Evolutionary conservation across 2,329 filamentous ascomycete genomes (phyloP).

Genomic region (Magnaporthiopsis incrustans): DNA sequence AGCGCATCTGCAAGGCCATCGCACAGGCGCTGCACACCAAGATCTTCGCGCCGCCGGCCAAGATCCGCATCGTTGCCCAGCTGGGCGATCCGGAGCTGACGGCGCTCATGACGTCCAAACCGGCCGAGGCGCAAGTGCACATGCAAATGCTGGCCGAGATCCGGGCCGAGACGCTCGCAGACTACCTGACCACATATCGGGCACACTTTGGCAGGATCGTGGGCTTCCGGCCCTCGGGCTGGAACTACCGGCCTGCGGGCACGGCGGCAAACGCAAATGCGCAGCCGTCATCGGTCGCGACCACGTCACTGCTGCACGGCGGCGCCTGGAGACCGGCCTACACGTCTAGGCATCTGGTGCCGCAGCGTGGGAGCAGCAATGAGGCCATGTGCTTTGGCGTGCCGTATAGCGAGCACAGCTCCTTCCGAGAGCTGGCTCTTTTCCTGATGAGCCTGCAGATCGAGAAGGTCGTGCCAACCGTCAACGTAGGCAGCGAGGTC

Average conservation of each 20-base stretch:
- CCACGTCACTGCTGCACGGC: constrained; percentile 43
- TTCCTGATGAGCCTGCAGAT: constrained; percentile 85
- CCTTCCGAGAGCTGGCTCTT: constrained; percentile 87
- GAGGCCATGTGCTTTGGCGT: constrained; percentile 87
- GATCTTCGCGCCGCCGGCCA: constrained; percentile 78
- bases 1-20: constrained; percentile 89
- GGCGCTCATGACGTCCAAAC: constrained; percentile 68
- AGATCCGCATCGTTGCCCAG: constrained; percentile 76
- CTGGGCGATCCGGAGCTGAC: constrained; percentile 79
- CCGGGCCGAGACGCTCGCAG: constrained; percentile 78
- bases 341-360: constrained; percentile 60
- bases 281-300: constrained; percentile 40
- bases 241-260: constrained; percentile 73
- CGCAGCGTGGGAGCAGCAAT: constrained; percentile 74
- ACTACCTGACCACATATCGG: constrained; percentile 75
- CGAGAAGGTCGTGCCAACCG: constrained; percentile 85
- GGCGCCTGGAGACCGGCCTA: constrained; percentile 72
- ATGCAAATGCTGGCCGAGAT: constrained; percentile 97
- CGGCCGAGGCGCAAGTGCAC: constrained; percentile 83
- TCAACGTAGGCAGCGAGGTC: constrained; percentile 63
- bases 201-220: constrained; percentile 80
- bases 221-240: constrained; percentile 86
- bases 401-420: constrained; percentile 92
- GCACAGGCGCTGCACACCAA: constrained; percentile 78
- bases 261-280: constrained; percentile 42